Evolutionary conservation across 1,284 basidiomycete genomes (phyloP), one percentile per base, ranked within the genome.

Genomic region (Ceraceosorus bombacis): DNA sequence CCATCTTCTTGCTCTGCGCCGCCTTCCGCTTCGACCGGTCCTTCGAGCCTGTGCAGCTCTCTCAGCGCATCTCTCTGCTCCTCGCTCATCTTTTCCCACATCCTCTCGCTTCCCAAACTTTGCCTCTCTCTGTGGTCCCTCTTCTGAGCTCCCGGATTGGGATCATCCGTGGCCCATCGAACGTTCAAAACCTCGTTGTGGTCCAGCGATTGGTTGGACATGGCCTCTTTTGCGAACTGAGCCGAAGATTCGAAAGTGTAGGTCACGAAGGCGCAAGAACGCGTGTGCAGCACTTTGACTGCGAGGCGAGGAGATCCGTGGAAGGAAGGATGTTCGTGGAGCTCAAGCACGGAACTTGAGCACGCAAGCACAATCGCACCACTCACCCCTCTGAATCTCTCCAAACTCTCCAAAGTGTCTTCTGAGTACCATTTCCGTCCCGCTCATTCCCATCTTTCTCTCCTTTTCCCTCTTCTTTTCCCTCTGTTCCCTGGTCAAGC

Each of bases 161-260:
- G 74, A 49, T 77, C 75, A 49, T 74, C 72, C 5, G 74, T 70
- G 0, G 75, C 65, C 75, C 75, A 77, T 12, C 75, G 71, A 10
- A 77, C 67, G 78, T 99, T 99, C 66, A 98, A 83, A 67, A 97
- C 91, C 78, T 99, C 95, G 78, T 96, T 90, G 72, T 93, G 90
- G 78, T 98, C 94, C 67, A 98, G 82, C 36, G 90, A 94, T 79
- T 99, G 95, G 79, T 93, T 92, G 50, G 92, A 90, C 95, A 99
- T 99, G 0, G 95, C 86, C 79, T 98, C 95, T 77, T 97, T 97
- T 13, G 94, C 95, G 77, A 99, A 99, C 74, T 95, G 90, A 0
- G 91, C 95, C 81, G 58, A 87, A 74, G 70, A 63, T 76, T 99
- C 94, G 49, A 84, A 84, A 57, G 86, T 84, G 80, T 94, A 99